Base-by-base conservation (phyloP, 1,284 basidiomycete genomes). In the Bothia castanella region DNA sequence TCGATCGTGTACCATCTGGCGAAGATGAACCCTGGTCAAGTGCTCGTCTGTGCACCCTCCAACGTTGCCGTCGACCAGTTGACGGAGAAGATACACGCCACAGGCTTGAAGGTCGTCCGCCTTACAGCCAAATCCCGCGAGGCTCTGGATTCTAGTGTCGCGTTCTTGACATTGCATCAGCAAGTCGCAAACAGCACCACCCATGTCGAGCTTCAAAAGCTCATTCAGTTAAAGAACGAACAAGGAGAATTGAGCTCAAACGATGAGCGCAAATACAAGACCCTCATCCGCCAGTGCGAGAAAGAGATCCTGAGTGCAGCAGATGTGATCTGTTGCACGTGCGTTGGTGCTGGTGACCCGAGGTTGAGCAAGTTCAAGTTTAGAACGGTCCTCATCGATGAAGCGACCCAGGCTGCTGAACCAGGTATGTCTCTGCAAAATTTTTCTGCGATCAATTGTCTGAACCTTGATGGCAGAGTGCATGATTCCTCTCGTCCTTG, bases 31-130 rank as follows among this genome's bases (percentile, higher is more conserved):
- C 94, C 94, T 0, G 97, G 97, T 29, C 97, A 98, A 71, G 97
- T 99, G 21, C 87, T 99, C 37, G 97, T 99, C 52, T 97, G 95
- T 68, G 97, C 97, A 1, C 97, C 97, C 0, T 99, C 97, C 48
- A 99, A 99, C 73, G 97, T 99, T 58, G 97, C 97, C 42, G 97
- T 99, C 50, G 97, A 99, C 69, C 97, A 99, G 68, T 80, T 99
- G 49, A 97, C 95, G 17, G 97, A 98, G 72, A 99, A 99, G 77
- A 98, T 99, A 54, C 96, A 99, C 66, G 76, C 86, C 21, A 98
- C 97, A 7, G 96, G 97, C 0, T 79, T 99, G 60, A 98, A 98
- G 71, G 97, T 97, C 53, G 97, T 99, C 41, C 92, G 97, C 42
- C 78, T 99, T 21, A 97, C 94, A 2, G 97, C 97, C 55, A 99